A percentile compares a stretch with the other conserved stretches of the same genome.
Evolutionary conservation across 2,329 filamentous ascomycete genomes (phyloP).

Genomic region (Lanzia echinophila): DNA sequence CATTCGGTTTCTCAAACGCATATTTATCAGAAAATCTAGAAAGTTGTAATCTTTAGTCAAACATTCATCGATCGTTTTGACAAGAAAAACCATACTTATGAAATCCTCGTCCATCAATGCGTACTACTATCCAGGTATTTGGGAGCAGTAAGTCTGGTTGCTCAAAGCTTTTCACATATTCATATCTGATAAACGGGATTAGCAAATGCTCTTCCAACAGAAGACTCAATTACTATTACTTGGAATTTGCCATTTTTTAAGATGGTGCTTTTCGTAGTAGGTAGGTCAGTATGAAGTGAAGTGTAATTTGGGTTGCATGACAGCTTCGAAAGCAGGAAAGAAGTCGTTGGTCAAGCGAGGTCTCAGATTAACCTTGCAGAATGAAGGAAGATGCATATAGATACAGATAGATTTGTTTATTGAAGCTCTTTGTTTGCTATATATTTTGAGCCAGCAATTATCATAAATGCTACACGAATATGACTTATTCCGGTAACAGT

Average conservation of each 20-base stretch:
- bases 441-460: too few relatives aligned
- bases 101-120: constrained; percentile 90
- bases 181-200: constrained; percentile 54
- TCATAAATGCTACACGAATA: too few relatives aligned
- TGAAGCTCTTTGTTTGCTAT: too few relatives aligned
- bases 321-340: neutral
- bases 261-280: neutral
- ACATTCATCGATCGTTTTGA: neutral
- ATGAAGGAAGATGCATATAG: neutral
- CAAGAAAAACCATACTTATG: constrained; percentile 60
- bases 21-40: constrained; percentile 74
- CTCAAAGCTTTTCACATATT: constrained; percentile 91
- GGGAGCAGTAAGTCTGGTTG: constrained; percentile 71
- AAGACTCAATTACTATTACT: constrained; percentile 13
- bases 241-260: constrained; percentile 26
- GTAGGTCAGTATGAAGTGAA: neutral
- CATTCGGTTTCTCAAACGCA: constrained; percentile 86
- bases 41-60: constrained; percentile 2
- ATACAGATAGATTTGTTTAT: too few relatives aligned
- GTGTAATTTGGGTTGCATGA: neutral
- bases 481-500: too few relatives aligned
- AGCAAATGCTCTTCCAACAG: neutral
- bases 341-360: constrained; percentile 3
- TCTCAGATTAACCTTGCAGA: neutral
- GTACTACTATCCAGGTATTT: constrained; percentile 93